Evolutionary conservation across 805 yeast genomes (phyloP), one percentile per base, ranked within the genome.

Genomic region (Spathaspora arborariae): DNA sequence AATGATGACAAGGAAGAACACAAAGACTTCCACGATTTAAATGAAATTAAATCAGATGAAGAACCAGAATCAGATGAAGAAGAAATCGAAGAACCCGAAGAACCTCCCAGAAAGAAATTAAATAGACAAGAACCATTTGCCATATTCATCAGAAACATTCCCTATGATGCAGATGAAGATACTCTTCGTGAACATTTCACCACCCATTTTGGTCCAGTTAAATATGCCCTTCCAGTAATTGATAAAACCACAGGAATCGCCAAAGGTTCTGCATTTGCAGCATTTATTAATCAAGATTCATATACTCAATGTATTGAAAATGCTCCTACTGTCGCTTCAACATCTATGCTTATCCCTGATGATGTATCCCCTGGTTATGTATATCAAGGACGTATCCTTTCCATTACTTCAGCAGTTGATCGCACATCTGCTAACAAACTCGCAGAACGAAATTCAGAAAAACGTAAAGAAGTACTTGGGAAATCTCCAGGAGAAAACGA

Each of bases 191-290:
- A 82, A 44, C 98, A 92, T 63, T 94, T 94, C 58, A 39, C 38
- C 30, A 65, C 68, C 48, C 78, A 81, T 55, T 90, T 94, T 62
- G 99, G 99, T 10, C 78, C 86, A 5, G 89, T 94, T 19, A 84
- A 85, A 56, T 94, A 90, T 62, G 99, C 99, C 1, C 75, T 94
- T 39, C 97, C 98, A 0, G 99, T 94, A 11, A 74, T 85, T 51
- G 99, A 94, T 59, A 86, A 75, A 59, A 85, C 75, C 46, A 83
- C 96, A 2, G 96, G 95, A 5, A 70, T 88, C 50, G 92, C 98
- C 10, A 87, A 78, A 62, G 99, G 99, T 51, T 85, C 97, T 0
- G 99, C 97, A 0, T 94, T 94, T 62, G 96, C 94, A 38, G 96
- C 96, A 0, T 94, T 94, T 62, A 65, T 63, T 43, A 70, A 76